phyloP scores from a whole-genome alignment of 2,329 filamentous ascomycete species.

The Pseudogymnoascus sp. region DNA sequence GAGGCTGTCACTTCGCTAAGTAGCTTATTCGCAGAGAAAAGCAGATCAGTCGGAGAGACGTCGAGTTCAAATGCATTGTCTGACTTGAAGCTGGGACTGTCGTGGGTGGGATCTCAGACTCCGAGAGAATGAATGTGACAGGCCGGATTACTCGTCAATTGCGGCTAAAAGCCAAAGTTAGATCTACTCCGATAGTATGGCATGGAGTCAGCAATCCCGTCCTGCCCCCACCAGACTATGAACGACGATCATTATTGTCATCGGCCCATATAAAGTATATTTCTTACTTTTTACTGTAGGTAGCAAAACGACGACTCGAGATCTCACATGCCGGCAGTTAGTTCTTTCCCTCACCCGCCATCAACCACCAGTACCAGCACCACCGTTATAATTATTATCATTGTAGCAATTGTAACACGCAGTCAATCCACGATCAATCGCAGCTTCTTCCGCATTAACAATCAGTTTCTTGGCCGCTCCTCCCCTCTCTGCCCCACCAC shows the following conservation, averaged over 20 bases:
- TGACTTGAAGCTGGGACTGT: not conserved
- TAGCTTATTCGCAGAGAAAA: not conserved
- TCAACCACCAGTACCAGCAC: not conserved
- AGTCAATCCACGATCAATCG: not conserved
- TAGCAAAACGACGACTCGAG: not conserved
- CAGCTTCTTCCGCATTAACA: not conserved
- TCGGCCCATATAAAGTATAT: not conserved
- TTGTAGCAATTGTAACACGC: not conserved
- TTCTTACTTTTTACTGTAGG: not conserved
- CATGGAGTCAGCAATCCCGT: not conserved
- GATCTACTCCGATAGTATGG: not conserved
- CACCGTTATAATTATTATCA: not conserved
- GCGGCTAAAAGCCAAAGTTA: not conserved
- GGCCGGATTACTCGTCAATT: not conserved
- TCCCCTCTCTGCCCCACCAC: not conserved
- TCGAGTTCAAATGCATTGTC: not conserved
- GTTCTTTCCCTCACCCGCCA: not conserved
- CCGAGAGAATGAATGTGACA: not conserved
- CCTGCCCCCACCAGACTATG: not conserved
- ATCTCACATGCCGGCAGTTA: not conserved
- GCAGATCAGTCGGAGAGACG: not conserved
- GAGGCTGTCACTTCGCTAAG: not conserved
- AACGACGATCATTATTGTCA: not conserved
- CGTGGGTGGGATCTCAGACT: not conserved
- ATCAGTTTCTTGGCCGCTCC: not conserved